These are phyloP conservation scores for Lanmaoa pseudosensibilis DNA, from an alignment of 768 basidiomycete species.

Conservation along the genomic window DNA sequence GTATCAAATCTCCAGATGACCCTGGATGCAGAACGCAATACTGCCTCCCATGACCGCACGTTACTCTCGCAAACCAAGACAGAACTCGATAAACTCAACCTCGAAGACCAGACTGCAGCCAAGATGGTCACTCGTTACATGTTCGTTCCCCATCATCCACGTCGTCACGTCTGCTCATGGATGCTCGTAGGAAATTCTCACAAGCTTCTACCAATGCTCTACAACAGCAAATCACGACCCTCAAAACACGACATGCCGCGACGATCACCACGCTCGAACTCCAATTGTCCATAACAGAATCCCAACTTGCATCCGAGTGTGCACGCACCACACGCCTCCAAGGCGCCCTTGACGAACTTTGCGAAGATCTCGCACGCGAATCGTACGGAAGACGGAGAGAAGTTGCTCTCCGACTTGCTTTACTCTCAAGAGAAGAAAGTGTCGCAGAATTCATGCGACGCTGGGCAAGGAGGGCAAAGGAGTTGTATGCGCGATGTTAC, in stretches of 20 bases:
- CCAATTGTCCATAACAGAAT: constrained; percentile 47
- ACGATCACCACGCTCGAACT: constrained; percentile 56
- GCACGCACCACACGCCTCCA: constrained; percentile 51
- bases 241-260: constrained; percentile 62
- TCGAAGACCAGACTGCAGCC: constrained; percentile 74
- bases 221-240: constrained; percentile 55
- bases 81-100: constrained; percentile 53
- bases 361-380: constrained; percentile 70
- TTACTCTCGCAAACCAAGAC: constrained; percentile 47
- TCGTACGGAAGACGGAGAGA: constrained; percentile 72
- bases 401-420: constrained; percentile 58
- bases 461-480: constrained; percentile 55
- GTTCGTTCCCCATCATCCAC: constrained; percentile 41
- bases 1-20: constrained; percentile 43
- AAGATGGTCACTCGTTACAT: constrained; percentile 87
- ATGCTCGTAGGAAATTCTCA: constrained; percentile 69
- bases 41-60: constrained; percentile 41
- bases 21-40: constrained; percentile 47
- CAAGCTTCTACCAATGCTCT: constrained; percentile 69
- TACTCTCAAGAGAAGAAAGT: constrained; percentile 65
- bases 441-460: constrained; percentile 52
- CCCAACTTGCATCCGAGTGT: constrained; percentile 45
- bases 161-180: background rate
- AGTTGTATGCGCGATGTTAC: constrained; percentile 37
- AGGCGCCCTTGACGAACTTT: constrained; percentile 63